Conservation (phyloP, 495 filamentous ascomycete species). For the Cercophora sp. region DNA sequence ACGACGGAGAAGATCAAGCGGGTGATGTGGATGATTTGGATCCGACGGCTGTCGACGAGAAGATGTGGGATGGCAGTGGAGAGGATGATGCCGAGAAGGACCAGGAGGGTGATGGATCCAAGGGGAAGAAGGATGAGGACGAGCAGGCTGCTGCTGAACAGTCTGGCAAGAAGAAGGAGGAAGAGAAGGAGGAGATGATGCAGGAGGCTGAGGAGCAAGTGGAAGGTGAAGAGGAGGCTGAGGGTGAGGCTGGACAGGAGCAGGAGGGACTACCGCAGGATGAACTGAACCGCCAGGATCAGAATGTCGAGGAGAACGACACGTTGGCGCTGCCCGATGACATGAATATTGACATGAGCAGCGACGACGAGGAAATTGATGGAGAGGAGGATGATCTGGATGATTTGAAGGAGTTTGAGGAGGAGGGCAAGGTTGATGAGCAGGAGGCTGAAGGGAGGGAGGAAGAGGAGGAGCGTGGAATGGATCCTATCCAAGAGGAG, state of each 20-base stretch:
- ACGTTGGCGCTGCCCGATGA: conserved; percentile 64
- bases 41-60: conserved; percentile 87
- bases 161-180: conserved; percentile 49
- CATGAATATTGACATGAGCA: conserved; percentile 64
- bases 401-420: conserved; percentile 46
- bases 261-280: conserved; percentile 70
- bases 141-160: conserved; percentile 60
- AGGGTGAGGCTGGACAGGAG: conserved; percentile 64
- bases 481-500: conserved; percentile 24
- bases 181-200: conserved; percentile 50
- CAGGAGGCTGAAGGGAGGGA: conserved; percentile 16
- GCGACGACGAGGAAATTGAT: conserved; percentile 43
- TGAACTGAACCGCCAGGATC: conserved; percentile 59
- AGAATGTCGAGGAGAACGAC: conserved; percentile 60
- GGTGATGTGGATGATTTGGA: conserved; percentile 88
- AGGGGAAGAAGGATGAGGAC: conserved; percentile 59
- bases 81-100: conserved; percentile 77
- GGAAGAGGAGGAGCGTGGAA: conserved; percentile 30
- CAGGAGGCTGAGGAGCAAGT: conserved; percentile 53
- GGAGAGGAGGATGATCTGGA: conserved; percentile 53
- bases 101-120: conserved; percentile 67
- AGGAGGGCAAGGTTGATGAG: conserved; percentile 22
- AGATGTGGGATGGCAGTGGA: conserved; percentile 88
- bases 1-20: conserved; percentile 77
- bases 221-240: conserved; percentile 59